These are phyloP conservation scores for Fragaria iinumae DNA, from an alignment of 306 rosid genomes.

Conservation along the genomic window DNA sequence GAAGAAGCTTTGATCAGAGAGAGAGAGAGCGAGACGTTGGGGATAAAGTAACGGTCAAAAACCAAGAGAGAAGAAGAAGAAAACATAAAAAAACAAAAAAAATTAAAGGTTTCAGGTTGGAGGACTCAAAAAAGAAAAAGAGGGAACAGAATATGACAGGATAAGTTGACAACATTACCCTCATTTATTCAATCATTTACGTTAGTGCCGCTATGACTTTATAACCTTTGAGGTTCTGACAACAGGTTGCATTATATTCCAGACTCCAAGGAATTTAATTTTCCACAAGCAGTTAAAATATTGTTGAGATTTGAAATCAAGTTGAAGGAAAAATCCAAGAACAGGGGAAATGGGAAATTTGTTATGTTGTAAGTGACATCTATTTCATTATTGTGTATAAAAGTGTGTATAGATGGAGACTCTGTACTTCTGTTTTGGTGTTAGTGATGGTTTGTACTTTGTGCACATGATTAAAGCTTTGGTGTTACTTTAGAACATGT, in stretches of 20 bases:
- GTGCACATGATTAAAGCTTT: neutral
- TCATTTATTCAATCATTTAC: conserved; percentile 19
- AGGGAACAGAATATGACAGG: conserved; percentile 42
- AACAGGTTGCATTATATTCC: neutral
- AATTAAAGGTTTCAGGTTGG: conserved; percentile 38
- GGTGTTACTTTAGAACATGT: neutral
- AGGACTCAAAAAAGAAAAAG: conserved; percentile 41
- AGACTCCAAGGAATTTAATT: neutral
- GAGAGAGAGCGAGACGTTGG: conserved; percentile 53
- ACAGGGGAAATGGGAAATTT: neutral
- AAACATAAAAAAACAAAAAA: conserved; percentile 18
- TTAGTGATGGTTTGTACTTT: neutral
- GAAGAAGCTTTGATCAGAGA: conserved; percentile 40
- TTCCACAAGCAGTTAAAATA: neutral
- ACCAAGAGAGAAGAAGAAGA: neutral
- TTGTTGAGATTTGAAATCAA: neutral
- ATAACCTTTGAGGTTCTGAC: neutral
- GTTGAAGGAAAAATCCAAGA: neutral
- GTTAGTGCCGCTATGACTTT: conserved; percentile 29
- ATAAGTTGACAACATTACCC: conserved; percentile 12
- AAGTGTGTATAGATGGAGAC: neutral
- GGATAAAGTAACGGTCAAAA: conserved; percentile 76
- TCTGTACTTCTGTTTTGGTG: neutral
- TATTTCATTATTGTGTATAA: neutral
- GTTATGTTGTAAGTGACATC: neutral